Base-by-base conservation (phyloP, 2,329 filamentous ascomycete genomes). In the Erysiphe pulchra region DNA sequence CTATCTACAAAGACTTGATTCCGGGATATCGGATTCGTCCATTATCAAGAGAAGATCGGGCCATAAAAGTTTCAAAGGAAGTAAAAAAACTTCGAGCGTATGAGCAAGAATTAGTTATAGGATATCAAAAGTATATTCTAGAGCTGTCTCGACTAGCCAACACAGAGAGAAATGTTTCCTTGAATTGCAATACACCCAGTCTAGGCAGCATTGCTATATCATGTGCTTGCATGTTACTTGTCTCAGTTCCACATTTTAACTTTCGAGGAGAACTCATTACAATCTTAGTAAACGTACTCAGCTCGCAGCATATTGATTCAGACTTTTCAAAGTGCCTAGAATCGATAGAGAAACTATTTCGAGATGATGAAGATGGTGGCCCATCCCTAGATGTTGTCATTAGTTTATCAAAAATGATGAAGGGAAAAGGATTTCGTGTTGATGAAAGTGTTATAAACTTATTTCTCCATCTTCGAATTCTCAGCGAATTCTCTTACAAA, bases 11-110 rank as follows among this genome's bases (percentile, higher is more conserved):
- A 60, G 90, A 95, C 61, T 73, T 94, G 42, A 95, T 98, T 48
- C 90, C 90, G 0, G 90, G 90, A 18, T 98, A 98, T 60, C 73
- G 90, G 49, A 95, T 98, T 65, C 77, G 90, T 16, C 80, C 84
- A 1, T 65, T 84, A 4, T 67, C 71, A 0, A 83, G 92, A 49
- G 79, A 84, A 31, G 75, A 78, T 40, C 69, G 78, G 56, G 71
- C 72, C 47, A 77, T 77, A 51, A 92, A 92, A 60, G 65, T 95
- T 1, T 93, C 86, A 5, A 94, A 93, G 59, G 90, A 95, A 28
- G 84, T 95, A 32, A 76, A 80, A 56, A 79, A 75, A 53, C 63
- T 93, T 50, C 73, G 86, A 46, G 68, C 73, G 40, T 98, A 86
- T 59, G 90, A 98, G 60, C 85, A 94, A 60, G 73, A 82, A 17